These are phyloP conservation scores for Vigna unguiculata DNA, from an alignment of 306 rosid genomes.

Conservation along the genomic window DNA sequence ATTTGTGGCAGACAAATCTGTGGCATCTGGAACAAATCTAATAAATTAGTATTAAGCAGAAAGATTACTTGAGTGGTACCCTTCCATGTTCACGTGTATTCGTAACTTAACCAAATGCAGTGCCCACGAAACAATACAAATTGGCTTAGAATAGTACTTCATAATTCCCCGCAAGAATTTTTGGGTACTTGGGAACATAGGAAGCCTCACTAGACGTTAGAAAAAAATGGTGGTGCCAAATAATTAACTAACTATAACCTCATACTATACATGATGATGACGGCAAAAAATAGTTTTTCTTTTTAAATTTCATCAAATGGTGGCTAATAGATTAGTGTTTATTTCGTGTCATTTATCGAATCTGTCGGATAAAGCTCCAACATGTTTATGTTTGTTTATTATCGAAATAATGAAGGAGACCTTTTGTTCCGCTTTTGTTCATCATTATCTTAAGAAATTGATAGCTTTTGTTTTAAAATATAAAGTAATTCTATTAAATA, in stretches of 20 bases:
- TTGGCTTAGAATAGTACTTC: slow-evolving; percentile 41
- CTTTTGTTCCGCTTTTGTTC: not conserved
- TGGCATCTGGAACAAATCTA: slow-evolving; percentile 25
- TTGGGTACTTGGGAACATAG: slow-evolving; percentile 55
- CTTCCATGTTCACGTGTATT: slow-evolving; percentile 50
- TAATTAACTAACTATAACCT: slow-evolving; percentile 2
- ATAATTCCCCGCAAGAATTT: slow-evolving; percentile 56
- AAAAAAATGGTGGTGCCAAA: slow-evolving; percentile 38
- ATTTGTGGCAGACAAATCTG: slow-evolving; percentile 20
- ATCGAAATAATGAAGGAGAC: not conserved
- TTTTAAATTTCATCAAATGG: slow-evolving; percentile 27
- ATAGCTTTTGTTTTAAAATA: not conserved
- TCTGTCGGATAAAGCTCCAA: slow-evolving; percentile 48
- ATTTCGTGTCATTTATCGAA: slow-evolving; percentile 30
- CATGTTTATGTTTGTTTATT: slow-evolving; percentile 38
- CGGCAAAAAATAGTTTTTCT: slow-evolving; percentile 1
- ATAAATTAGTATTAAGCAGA: slow-evolving; percentile 14
- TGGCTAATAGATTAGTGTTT: not conserved
- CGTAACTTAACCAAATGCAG: slow-evolving; percentile 41
- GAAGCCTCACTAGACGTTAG: slow-evolving; percentile 38
- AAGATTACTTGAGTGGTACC: slow-evolving; percentile 36
- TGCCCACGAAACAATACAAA: slow-evolving; percentile 32
- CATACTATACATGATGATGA: not conserved
- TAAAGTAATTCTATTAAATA: not conserved
- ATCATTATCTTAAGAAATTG: not conserved